Percentiles rank a stretch among this genome's conserved stretches.
These are phyloP conservation scores for Ceratocystis cubensis DNA, from an alignment of 2,329 filamentous ascomycete genomes.

Conservation along the genomic window DNA sequence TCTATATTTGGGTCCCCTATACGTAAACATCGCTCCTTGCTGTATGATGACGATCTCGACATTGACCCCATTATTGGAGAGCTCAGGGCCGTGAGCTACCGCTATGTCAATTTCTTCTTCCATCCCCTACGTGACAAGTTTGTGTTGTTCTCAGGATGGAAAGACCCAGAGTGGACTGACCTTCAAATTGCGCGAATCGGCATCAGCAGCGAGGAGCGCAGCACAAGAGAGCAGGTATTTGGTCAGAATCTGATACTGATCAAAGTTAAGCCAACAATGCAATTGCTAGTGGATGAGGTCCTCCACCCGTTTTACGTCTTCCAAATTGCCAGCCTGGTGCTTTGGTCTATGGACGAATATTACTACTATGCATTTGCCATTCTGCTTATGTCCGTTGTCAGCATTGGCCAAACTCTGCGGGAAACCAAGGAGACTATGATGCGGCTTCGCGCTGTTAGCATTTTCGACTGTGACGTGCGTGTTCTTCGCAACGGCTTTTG, in stretches of 20 bases:
- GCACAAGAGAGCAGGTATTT: constrained; percentile 72
- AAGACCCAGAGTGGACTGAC: constrained; percentile 79
- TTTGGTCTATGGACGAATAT: constrained; percentile 94
- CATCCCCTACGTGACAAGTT: constrained; percentile 86
- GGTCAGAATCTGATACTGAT: constrained; percentile 87
- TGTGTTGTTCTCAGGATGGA: constrained; percentile 77
- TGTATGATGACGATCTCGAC: constrained; percentile 51
- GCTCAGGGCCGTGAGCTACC: constrained; percentile 73
- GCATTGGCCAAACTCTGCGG: constrained; percentile 75
- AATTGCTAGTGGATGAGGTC: constrained; percentile 82
- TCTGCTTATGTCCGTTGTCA: constrained; percentile 85
- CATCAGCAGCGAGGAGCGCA: constrained; percentile 79
- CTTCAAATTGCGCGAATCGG: constrained; percentile 62
- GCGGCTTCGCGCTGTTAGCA: constrained; percentile 77
- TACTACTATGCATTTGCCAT: constrained; percentile 97
- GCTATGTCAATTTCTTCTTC: constrained; percentile 87
- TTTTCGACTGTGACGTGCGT: constrained; percentile 88
- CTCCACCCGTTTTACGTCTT: constrained; percentile 97
- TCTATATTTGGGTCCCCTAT: constrained; percentile 53
- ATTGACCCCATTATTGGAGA: constrained; percentile 65
- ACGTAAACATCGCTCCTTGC: constrained; percentile 45
- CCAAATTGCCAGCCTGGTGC: constrained; percentile 80
- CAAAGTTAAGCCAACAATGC: constrained; percentile 69
- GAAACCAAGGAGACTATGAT: constrained; percentile 88
- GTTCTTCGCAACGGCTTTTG: constrained; percentile 93